Percentiles rank a stretch among this genome's conserved stretches.
Conservation (phyloP, 148 eudicot genomes). For the Pharnaceum exiguum region DNA sequence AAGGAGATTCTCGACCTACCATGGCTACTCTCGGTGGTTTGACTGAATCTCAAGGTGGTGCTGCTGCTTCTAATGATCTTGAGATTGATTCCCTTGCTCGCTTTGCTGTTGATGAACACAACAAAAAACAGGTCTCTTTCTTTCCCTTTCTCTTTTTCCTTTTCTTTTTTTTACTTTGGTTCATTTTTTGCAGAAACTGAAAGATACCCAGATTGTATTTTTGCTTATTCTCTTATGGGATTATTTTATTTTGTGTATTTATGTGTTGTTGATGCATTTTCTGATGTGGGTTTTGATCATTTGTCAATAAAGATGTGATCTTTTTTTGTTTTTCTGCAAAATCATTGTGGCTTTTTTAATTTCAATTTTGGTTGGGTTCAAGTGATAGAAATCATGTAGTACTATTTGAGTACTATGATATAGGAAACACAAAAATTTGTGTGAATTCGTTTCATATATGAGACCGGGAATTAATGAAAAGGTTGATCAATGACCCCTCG, state of each 20-base stretch:
- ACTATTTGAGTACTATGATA: no score
- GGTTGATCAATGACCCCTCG: no score
- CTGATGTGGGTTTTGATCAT: neutral
- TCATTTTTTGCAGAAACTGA: neutral
- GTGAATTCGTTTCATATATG: no score
- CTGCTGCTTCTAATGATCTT: slow-evolving; percentile 36
- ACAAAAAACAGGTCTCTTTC: slow-evolving; percentile 60
- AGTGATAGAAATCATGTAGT: neutral
- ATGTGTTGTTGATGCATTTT: neutral
- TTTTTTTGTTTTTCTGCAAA: neutral
- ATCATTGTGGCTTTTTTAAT: neutral
- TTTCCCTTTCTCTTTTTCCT: neutral
- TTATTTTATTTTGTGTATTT: neutral
- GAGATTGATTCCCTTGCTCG: slow-evolving; percentile 53
- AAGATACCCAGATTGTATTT: neutral
- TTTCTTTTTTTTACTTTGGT: neutral
- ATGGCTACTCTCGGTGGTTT: slow-evolving; percentile 57
- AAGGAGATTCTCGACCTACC: slow-evolving; percentile 8
- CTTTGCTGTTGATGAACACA: slow-evolving; percentile 67
- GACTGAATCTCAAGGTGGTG: slow-evolving; percentile 32
- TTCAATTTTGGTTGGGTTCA: neutral
- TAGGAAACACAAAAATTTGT: no score
- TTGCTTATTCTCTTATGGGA: neutral
- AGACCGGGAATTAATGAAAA: no score
- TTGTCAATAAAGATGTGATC: neutral